Evolutionary conservation across 768 basidiomycete species (phyloP).

Genomic region (Kwoniella dendrophila): DNA sequence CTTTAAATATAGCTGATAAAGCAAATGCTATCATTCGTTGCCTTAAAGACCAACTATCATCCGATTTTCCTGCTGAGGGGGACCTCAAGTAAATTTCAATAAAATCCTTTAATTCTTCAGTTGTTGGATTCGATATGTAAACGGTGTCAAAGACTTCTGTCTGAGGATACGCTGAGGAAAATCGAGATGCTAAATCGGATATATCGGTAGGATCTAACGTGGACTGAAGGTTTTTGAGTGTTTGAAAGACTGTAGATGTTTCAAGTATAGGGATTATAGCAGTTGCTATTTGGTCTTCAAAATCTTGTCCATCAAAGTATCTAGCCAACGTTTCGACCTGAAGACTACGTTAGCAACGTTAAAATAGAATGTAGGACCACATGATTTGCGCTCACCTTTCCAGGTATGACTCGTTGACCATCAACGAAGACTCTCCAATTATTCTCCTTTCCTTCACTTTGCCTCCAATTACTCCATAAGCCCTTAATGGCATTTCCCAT

Average conservation of each 20-base stretch:
- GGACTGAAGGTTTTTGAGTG: constrained; percentile 69
- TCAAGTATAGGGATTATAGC: constrained; percentile 25
- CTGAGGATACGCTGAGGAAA: constrained; percentile 22
- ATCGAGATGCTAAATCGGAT: constrained; percentile 66
- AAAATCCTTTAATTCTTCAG: constrained; percentile 57
- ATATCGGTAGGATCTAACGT: constrained; percentile 81
- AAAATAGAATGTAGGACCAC: background rate
- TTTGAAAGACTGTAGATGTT: constrained; percentile 59
- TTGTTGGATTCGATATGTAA: constrained; percentile 17
- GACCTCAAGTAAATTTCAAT: constrained; percentile 61
- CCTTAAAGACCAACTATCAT: constrained; percentile 58
- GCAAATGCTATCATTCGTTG: constrained; percentile 74
- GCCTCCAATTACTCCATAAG: constrained; percentile 74
- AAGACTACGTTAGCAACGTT: background rate
- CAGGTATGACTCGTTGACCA: constrained; percentile 66
- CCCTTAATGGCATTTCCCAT: constrained; percentile 66
- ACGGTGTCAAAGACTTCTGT: constrained; percentile 26
- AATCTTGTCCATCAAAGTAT: constrained; percentile 13
- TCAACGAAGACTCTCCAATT: constrained; percentile 78
- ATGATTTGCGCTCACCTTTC: constrained; percentile 61
- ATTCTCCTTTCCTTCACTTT: constrained; percentile 69
- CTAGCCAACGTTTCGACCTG: constrained; percentile 4
- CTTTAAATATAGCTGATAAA: constrained; percentile 92
- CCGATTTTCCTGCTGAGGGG: constrained; percentile 37
- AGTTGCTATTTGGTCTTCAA: constrained; percentile 8